Evolutionary conservation across 345 rosid species (phyloP).

Genomic region (Salix udensis): DNA sequence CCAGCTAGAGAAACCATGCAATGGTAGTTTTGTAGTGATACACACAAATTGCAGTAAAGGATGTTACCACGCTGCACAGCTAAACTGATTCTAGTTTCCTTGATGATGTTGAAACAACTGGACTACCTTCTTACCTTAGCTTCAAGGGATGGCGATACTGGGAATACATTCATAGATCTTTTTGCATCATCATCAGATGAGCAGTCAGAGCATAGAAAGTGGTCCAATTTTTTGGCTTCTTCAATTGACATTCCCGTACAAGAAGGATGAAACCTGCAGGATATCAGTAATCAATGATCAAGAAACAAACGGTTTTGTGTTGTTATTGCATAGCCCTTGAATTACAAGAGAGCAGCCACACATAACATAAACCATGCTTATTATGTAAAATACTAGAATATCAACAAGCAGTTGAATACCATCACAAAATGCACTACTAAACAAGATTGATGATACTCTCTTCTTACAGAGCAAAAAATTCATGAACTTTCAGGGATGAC

Average conservation of each 20-base stretch:
- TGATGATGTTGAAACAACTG: neutral
- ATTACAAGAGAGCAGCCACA: constrained; percentile 1
- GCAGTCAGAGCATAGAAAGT: constrained; percentile 72
- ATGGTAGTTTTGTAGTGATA: neutral
- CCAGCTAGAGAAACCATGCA: neutral
- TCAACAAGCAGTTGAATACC: neutral
- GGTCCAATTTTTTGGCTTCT: constrained; percentile 76
- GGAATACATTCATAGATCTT: constrained; percentile 47
- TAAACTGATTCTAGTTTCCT: neutral
- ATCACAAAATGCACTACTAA: neutral
- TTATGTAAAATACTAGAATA: neutral
- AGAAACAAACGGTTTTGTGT: neutral
- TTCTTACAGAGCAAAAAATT: neutral
- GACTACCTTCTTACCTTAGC: constrained; percentile 40
- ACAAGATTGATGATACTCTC: neutral
- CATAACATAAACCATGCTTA: neutral
- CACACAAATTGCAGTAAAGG: neutral
- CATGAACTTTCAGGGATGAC: neutral
- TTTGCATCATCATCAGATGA: constrained; percentile 57
- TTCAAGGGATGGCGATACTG: constrained; percentile 52
- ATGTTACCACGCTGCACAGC: neutral
- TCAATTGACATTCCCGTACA: constrained; percentile 82
- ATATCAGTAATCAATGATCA: constrained; percentile 15
- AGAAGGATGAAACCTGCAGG: constrained; percentile 76
- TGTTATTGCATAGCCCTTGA: neutral